These are phyloP conservation scores for Globisporangium sylvaticum DNA, from an alignment of 352 stramenopile species.

Conservation along the genomic window DNA sequence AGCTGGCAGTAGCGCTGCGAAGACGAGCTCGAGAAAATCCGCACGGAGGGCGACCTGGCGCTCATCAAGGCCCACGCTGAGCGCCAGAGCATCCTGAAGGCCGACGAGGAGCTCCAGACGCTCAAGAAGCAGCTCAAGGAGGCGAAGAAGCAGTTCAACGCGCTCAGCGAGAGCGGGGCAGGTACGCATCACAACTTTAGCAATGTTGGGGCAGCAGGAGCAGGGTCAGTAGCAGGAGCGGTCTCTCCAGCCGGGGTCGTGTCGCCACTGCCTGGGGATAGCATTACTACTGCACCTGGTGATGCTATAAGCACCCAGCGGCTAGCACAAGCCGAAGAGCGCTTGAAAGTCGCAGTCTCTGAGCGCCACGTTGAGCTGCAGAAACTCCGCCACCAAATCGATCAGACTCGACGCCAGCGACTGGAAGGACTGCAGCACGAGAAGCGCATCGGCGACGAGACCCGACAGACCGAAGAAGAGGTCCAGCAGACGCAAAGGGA, in stretches of 20 bases:
- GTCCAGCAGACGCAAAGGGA: slow-evolving; percentile 33
- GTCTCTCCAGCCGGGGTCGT: background rate
- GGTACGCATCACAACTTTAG: background rate
- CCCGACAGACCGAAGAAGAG: slow-evolving; percentile 27
- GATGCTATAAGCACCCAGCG: slow-evolving; percentile 18
- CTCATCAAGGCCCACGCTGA: slow-evolving; percentile 80
- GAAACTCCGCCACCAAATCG: slow-evolving; percentile 39
- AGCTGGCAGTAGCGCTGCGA: slow-evolving; percentile 33
- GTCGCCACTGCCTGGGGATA: background rate
- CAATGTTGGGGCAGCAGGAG: background rate
- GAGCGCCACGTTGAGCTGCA: slow-evolving; percentile 55
- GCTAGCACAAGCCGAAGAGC: slow-evolving; percentile 76
- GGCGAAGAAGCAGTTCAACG: slow-evolving; percentile 74
- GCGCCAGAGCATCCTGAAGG: slow-evolving; percentile 79
- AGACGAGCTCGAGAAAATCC: slow-evolving; percentile 88
- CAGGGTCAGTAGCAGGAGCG: background rate
- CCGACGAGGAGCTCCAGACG: slow-evolving; percentile 85
- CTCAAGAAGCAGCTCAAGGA: slow-evolving; percentile 83
- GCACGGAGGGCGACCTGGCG: slow-evolving; percentile 57
- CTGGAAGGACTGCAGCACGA: slow-evolving; percentile 41
- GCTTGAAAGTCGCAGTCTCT: slow-evolving; percentile 40
- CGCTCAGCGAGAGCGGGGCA: background rate
- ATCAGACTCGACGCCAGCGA: slow-evolving; percentile 35
- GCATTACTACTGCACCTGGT: background rate
- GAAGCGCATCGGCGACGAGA: slow-evolving; percentile 39